Conservation (phyloP, 495 filamentous ascomycete genomes). For the Daldinia decipiens region DNA sequence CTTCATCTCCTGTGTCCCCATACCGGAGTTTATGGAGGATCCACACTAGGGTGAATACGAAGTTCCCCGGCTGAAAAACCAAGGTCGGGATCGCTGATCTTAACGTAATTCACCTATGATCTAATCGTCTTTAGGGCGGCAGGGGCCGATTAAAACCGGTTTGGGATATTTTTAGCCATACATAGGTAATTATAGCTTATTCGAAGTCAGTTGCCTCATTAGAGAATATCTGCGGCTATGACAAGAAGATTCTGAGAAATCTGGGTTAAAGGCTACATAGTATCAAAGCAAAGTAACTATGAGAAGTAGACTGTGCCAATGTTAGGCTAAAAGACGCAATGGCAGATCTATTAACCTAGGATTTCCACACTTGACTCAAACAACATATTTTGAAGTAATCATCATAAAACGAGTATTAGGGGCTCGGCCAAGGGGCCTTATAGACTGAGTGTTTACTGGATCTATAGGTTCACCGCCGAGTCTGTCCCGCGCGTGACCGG, state of each 20-base stretch:
- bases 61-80: slow-evolving; percentile 24
- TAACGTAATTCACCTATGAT: slow-evolving; percentile 34
- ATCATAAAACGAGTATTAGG: not conserved
- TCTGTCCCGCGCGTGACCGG: slow-evolving; percentile 21
- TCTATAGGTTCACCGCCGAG: slow-evolving; percentile 10
- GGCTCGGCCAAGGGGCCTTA: not conserved
- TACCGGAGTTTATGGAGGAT: slow-evolving; percentile 21
- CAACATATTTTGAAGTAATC: not conserved
- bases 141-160: slow-evolving; percentile 19
- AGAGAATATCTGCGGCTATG: not conserved
- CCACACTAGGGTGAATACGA: slow-evolving; percentile 33
- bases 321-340: not conserved
- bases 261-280: not conserved
- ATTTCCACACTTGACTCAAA: not conserved
- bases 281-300: not conserved
- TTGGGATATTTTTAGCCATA: slow-evolving; percentile 8
- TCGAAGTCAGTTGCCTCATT: not conserved
- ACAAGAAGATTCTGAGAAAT: not conserved
- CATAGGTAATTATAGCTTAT: slow-evolving; percentile 16
- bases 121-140: slow-evolving; percentile 19
- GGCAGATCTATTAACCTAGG: not conserved
- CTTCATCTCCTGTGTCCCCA: slow-evolving; percentile 33
- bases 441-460: not conserved
- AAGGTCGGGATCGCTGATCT: slow-evolving; percentile 31
- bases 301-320: not conserved